phyloP scores from a whole-genome alignment of 257 asterid genomes.

The Rubia yunnanensis region DNA sequence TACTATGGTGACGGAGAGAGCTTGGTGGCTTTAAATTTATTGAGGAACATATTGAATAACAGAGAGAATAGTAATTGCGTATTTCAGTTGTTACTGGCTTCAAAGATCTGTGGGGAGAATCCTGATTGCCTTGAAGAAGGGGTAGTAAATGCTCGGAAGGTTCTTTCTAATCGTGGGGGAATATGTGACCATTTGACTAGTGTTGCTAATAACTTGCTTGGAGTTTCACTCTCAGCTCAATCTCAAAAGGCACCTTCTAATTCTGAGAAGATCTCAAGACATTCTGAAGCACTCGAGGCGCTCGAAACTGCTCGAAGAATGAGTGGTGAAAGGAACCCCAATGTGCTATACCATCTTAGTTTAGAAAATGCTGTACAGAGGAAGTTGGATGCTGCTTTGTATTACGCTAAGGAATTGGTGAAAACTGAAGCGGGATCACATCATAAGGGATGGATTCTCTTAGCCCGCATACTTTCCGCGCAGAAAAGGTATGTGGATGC shows the following conservation, averaged over 20 bases:
- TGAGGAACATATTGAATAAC: conserved; percentile 53
- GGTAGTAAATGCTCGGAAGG: conserved; percentile 28
- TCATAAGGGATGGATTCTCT: conserved; percentile 66
- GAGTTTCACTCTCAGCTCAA: conserved; percentile 53
- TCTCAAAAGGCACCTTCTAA: conserved; percentile 46
- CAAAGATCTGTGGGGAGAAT: conserved; percentile 58
- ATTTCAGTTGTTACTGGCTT: conserved; percentile 57
- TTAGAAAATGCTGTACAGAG: conserved; percentile 87
- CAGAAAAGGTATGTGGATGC: conserved; percentile 66
- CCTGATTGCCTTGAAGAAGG: conserved; percentile 53
- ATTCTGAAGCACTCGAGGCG: conserved; percentile 60
- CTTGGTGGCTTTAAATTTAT: conserved; percentile 45
- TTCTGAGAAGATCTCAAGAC: conserved; percentile 39
- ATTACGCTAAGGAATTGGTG: conserved; percentile 58
- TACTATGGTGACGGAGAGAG: conserved; percentile 63
- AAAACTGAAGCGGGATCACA: conserved; percentile 58
- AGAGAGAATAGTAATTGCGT: conserved; percentile 34
- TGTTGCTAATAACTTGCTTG: conserved; percentile 41
- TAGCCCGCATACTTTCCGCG: conserved; percentile 87
- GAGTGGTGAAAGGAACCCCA: conserved; percentile 34
- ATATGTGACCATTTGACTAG: conserved; percentile 41
- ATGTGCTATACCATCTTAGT: conserved; percentile 50
- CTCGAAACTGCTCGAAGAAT: conserved; percentile 51
- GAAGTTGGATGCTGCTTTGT: conserved; percentile 63
- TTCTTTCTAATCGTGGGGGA: conserved; percentile 20